These are phyloP conservation scores for Euphorbia tirucalli DNA, from an alignment of 345 rosid species.

Conservation along the genomic window DNA sequence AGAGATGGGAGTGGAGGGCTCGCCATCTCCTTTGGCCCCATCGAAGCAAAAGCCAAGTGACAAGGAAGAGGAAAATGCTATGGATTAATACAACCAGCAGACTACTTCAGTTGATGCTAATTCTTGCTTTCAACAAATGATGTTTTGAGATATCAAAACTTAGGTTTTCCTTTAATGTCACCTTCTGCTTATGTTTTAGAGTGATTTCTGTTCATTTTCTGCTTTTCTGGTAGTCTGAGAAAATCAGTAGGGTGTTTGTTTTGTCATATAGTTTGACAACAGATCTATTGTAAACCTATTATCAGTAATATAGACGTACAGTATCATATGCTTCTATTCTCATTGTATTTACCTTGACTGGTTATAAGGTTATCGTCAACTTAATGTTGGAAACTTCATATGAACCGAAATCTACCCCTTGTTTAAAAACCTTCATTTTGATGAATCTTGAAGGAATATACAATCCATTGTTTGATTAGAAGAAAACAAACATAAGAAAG, in stretches of 20 bases:
- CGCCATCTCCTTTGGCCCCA: slow-evolving; percentile 52
- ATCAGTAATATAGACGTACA: background rate
- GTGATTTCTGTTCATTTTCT: background rate
- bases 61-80: slow-evolving; percentile 44
- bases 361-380: no score
- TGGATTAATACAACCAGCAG: slow-evolving; percentile 12
- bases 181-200: background rate
- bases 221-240: background rate
- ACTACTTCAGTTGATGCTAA: background rate
- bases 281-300: background rate
- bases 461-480: no score
- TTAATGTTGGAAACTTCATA: no score
- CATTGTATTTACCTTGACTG: no score
- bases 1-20: slow-evolving; percentile 69
- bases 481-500: no score
- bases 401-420: no score
- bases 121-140: background rate
- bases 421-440: no score
- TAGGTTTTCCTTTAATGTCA: background rate
- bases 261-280: background rate
- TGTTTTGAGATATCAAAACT: background rate
- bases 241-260: background rate
- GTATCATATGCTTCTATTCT: no score
- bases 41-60: slow-evolving; percentile 41
- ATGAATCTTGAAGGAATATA: no score